Evolutionary conservation across 164 flowering plant genomes (phyloP), one percentile per base, ranked within the genome.

Genomic region (Sextonia rubra): DNA sequence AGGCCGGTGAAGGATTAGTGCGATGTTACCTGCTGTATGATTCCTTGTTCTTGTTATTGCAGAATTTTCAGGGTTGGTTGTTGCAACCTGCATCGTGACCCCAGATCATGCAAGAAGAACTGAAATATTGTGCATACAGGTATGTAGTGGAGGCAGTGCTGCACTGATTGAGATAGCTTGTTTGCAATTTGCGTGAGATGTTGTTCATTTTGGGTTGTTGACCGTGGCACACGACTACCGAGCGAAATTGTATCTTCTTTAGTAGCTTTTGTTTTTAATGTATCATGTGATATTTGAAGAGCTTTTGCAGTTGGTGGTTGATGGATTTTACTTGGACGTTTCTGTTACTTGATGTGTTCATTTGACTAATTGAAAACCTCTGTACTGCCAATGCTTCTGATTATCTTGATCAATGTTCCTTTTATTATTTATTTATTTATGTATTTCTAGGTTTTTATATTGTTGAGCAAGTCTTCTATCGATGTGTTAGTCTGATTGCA

Each of bases 1-100:
- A 77, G 89, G 71, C 77, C 82, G 29, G 47, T 72, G 70, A 88
- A 88, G 75, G 88, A 85, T 63, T 77, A 80, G 80, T 44, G 25
- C 24, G 32, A 9, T 20, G 58, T 64, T 60, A 12, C n/a, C n/a
- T 47, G 20, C 52, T 30, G 29, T 65, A 23, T 20, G 1, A 14
- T 47, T 65, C 30, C 29, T 12, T 14, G 49, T 56, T 29, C 30
- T 12, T 60, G 5, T 64, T 30, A 18, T 72, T 24, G 1, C 12
- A 20, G 65, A 9, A 5, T 15, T 7, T 27, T 47, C 20, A 3
- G 49, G n/a, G 47, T 5, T 25, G 20, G 18, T 27, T 1, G 60
- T 12, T 64, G 47, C 67, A 29, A 30, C n/a, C 47, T 25, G 1
- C 27, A 14, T 27, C 29, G 24, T 25, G 24, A 22, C 65, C 32